Base-by-base conservation (phyloP, 129 eudicot species). In the Flaveria brownii region DNA sequence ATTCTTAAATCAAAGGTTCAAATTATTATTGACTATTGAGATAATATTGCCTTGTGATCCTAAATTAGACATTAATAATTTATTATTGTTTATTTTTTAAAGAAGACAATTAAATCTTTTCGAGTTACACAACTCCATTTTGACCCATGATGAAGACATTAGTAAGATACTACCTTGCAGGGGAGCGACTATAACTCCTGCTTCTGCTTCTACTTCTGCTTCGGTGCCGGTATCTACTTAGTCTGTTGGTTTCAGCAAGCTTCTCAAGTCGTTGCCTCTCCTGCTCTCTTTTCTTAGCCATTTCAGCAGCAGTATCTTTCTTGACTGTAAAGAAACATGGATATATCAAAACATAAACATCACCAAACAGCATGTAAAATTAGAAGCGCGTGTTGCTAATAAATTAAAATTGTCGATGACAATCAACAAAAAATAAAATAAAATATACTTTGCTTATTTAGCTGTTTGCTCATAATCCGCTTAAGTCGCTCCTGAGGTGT, bases 401-500 rank as follows among this genome's bases (percentile, higher is more conserved):
- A 77, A 65, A n/a, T 65, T 33, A 74, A 30, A 4, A 30, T 2
- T 30, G 36, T 30, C 36, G 63, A 36, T 36, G 11, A 1, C 55
- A 33, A 41, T n/a, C 36, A 9, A 56, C 62, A 20, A 59, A 70
- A 41, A 18, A 18, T 28, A 28, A 56, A 71, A 76, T 71, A 74
- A 28, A 72, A 64, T 66, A 64, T 87, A 94, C 98, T 91, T 81
- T 94, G 98, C 80, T 94, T 88, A 78, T 91, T 91, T 59, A 94
- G 88, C 75, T 94, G 98, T 75, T 84, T 87, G 93, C 92, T 87
- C 98, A 94, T 94, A 68, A 94, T 94, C 86, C 98, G 83, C 84
- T 94, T 94, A 59, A 94, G 91, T 42, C 98, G 89, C 77, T 94
- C 98, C 77, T 94, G 98, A 68, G 98, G 97, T 17, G 98, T 94